Evolutionary conservation across 805 yeast genomes (phyloP).

Genomic region (Zygosaccharomyces bisporus): DNA sequence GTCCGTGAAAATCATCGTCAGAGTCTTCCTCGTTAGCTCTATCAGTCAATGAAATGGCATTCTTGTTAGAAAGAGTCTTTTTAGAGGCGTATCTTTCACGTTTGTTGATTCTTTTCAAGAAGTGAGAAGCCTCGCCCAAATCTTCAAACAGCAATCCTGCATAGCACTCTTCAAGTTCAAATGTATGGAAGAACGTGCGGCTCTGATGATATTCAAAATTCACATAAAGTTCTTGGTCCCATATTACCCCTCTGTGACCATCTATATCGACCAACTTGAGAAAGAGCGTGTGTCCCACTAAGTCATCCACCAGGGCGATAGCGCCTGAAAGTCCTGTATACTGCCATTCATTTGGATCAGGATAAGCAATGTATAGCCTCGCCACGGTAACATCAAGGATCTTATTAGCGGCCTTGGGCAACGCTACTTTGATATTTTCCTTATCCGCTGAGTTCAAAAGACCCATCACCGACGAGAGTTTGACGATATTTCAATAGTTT

Average conservation of each 20-base stretch:
- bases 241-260: constrained; percentile 80
- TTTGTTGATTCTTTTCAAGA: constrained; percentile 68
- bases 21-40: constrained; percentile 52
- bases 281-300: constrained; percentile 91
- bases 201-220: constrained; percentile 90
- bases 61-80: constrained; percentile 79
- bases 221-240: constrained; percentile 95
- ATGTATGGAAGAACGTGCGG: constrained; percentile 89
- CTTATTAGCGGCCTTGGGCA: constrained; percentile 86
- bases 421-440: constrained; percentile 81
- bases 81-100: constrained; percentile 83
- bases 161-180: constrained; percentile 86
- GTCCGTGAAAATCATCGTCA: constrained; percentile 71
- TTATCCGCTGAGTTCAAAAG: constrained; percentile 59
- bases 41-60: constrained; percentile 77
- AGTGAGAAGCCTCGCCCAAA: constrained; percentile 79
- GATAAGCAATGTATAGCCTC: constrained; percentile 83
- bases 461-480: constrained; percentile 32
- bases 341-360: constrained; percentile 75
- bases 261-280: constrained; percentile 81
- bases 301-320: constrained; percentile 78
- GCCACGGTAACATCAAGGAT: constrained; percentile 89
- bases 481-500: background rate
- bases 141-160: constrained; percentile 90
- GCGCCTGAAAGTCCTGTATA: constrained; percentile 92